Base-by-base conservation (phyloP, 352 stramenopile genomes). In the Phytophthora cajani region DNA sequence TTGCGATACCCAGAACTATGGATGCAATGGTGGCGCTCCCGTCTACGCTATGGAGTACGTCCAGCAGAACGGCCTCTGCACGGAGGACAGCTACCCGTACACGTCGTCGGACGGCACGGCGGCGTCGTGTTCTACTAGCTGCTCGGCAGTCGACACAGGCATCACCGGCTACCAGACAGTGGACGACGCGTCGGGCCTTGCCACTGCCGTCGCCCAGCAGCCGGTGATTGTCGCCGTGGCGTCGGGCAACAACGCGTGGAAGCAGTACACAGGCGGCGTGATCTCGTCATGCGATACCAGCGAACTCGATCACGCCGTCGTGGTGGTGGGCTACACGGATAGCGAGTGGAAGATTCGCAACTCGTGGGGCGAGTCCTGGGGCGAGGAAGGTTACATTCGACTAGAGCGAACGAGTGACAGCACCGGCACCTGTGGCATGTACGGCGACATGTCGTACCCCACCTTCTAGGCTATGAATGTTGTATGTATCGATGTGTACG, bases 251-350 rank as follows among this genome's bases (percentile, higher is more conserved):
- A 89, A 86, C 63, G 89, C 85, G 25, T 99, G 98, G 82, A 97
- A 99, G 86, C 98, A 99, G 62, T 99, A 99, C 91, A 94, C 85
- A 10, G 78, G 80, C 17, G 97, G 97, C 12, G 94, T 99, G 0
- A 73, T 98, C 21, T 84, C 67, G 54, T 81, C 66, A 12, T 86
- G 78, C 47, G 89, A 85, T 64, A 94, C 91, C 52, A 85, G 85
- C 38, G 84, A 93, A 30, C 91, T 99, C 62, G 97, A 99, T 75
- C 98, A 99, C 77, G 98, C 95, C 36, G 95, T 99, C n/a, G 83
- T 99, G 46, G 93, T 91, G 2, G 96, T 99, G 6, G 97, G 97
- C n/a, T 99, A 99, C 84, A 93, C 91, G 51, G 79, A 82, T 44
- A 86, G 75, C 12, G 79, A 81, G 50, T 98, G 91, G 89, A 98